Percentiles rank a stretch among this genome's conserved stretches.
Conservation (phyloP, 2,329 filamentous ascomycete species). For the Mycogone perniciosa region DNA sequence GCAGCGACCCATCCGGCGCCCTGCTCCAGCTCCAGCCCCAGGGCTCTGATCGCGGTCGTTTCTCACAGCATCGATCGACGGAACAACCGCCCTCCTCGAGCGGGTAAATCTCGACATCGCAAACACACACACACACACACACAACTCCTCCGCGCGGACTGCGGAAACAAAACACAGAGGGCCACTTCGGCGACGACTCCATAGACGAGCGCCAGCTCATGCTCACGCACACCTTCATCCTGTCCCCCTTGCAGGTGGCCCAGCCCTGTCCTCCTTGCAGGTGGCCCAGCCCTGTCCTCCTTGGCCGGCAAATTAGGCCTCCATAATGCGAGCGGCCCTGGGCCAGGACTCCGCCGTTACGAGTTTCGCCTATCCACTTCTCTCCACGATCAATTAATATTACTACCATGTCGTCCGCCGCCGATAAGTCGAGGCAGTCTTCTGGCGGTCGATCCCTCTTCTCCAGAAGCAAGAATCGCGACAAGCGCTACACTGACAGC, state of each 20-base stretch:
- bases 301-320: slow-evolving; percentile 13
- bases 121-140: background rate
- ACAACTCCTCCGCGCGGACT: no score
- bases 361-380: slow-evolving; percentile 24
- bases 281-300: slow-evolving; percentile 11
- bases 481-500: slow-evolving; percentile 54
- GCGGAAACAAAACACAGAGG: background rate
- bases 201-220: background rate
- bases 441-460: slow-evolving; percentile 76
- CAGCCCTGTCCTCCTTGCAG: slow-evolving; percentile 12
- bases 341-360: slow-evolving; percentile 30
- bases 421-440: slow-evolving; percentile 77
- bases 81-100: background rate
- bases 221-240: background rate
- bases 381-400: slow-evolving; percentile 9
- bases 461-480: slow-evolving; percentile 77
- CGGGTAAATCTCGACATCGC: background rate
- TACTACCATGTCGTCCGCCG: slow-evolving; percentile 52
- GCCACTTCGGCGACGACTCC: background rate
- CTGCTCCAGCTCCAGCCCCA: no score
- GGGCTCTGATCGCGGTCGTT: no score
- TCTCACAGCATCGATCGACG: background rate
- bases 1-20: no score
- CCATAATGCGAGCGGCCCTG: slow-evolving; percentile 37
- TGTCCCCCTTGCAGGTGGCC: slow-evolving; percentile 7